Evolutionary conservation across 257 asterid genomes (phyloP), one percentile per base, ranked within the genome.

Genomic region (Ilex asprella): DNA sequence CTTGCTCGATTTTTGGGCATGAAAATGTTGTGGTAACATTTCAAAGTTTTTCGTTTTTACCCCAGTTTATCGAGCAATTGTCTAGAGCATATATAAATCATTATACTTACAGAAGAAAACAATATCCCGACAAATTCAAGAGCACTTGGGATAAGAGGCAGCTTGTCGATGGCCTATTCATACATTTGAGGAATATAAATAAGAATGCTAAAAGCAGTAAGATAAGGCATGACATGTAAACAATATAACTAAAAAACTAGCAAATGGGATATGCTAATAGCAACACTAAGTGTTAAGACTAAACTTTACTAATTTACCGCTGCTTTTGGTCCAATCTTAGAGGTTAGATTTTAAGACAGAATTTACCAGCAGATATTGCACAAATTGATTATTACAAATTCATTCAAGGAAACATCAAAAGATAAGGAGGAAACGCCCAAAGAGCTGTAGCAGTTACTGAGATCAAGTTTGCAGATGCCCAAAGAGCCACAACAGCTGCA

Each of bases 111-210:
- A 46, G 92, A 58, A 56, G 98, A 80, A 70, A 72, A 89, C 74
- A 92, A 57, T 67, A 92, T 59, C 61, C 98, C 98, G 3, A 89
- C 44, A 50, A 92, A 78, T 82, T 92, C 98, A 66, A 92, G 77
- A 44, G 72, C 65, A 61, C 86, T 69, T 64, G 97, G 97, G 77
- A 89, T 2, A 21, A 92, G 4, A 13, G 96, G 97, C 41, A 92
- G 82, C 56, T 75, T 85, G 78, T 92, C 95, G 56, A 92, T 72
- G 56, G 94, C 87, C 98, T 88, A 67, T 65, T 65, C 62, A 12
- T 57, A 46, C 55, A 39, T 64, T 55, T 43, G 32, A 73, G 55
- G 60, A 61, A 53, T 15, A 53, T 65, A 49, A 14, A 46, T 72
- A 67, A 71, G 62, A 32, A 62, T 12, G 31, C 47, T 10, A 16